Evolutionary conservation across 129 eudicot genomes (phyloP), one percentile per base, ranked within the genome.

Genomic region (Flaveria ramosissima): DNA sequence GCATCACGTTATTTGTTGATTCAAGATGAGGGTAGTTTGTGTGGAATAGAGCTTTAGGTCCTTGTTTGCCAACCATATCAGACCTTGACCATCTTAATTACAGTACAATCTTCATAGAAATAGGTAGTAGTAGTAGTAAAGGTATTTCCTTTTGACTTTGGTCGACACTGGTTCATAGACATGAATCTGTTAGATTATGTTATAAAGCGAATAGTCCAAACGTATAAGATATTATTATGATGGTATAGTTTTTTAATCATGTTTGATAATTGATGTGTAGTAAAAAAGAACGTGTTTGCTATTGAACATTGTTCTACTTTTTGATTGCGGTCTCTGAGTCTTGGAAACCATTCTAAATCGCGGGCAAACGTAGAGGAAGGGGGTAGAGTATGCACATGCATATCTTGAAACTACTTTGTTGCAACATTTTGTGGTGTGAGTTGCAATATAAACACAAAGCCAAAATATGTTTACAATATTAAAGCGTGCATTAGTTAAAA

Each of bases 21-120:
- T 83, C 75, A 82, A 64, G 97, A 92, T 89, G 84, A 83, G 89
- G 88, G 83, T 80, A 13, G 75, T 55, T 73, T 80, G 81, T 79
- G 85, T 79, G 89, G 89, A 75, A 74, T 71, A 79, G 76, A 75
- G 77, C 52, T 77, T 81, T 77, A 83, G 84, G 80, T 56, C 74
- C 57, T 70, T 71, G 19, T 73, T 46, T 78, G 72, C 77, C 77
- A 78, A 61, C 82, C 77, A 78, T 78, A 56, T 57, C 36, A 46
- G 47, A 78, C 77, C 30, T 21, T 78, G 70, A 39, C n/a, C 74
- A 52, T 62, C 57, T 47, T 57, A 13, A 48, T 36, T 78, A 48
- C 27, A 1, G 70, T 61, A 79, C 77, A 79, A 71, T 36, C 32
- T n/a, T 62, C 15, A 5, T 4, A 36, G 41, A 36, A 36, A 36